These are phyloP conservation scores for Erysimum cheiri DNA, from an alignment of 441 rosid species.

Conservation along the genomic window DNA sequence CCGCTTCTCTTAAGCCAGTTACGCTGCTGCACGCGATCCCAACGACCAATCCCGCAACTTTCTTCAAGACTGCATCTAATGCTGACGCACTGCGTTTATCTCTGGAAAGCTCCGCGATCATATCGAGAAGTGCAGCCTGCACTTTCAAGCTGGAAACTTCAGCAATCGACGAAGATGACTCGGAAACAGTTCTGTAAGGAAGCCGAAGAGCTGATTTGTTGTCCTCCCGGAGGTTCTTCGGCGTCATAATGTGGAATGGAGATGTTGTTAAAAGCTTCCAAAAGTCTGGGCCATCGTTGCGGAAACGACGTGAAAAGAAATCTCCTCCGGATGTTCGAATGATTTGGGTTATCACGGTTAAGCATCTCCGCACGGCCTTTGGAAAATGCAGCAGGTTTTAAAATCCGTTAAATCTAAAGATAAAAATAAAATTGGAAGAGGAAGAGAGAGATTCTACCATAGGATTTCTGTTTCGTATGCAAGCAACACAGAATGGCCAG, in stretches of 20 bases:
- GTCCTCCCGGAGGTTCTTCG: constrained; percentile 51
- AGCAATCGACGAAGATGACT: constrained; percentile 53
- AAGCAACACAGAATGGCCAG: constrained; percentile 87
- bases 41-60: constrained; percentile 80
- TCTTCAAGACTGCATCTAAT: constrained; percentile 74
- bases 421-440: not conserved
- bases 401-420: not conserved
- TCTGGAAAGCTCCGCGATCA: constrained; percentile 74
- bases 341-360: constrained; percentile 57
- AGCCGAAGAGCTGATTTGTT: constrained; percentile 61
- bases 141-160: constrained; percentile 84
- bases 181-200: constrained; percentile 69
- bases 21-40: constrained; percentile 89
- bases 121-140: constrained; percentile 76
- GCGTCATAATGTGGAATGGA: constrained; percentile 58
- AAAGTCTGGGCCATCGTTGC: constrained; percentile 70
- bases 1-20: constrained; percentile 66
- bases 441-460: constrained; percentile 53
- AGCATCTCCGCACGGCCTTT: constrained; percentile 76
- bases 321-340: constrained; percentile 90
- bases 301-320: constrained; percentile 93
- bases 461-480: constrained; percentile 65
- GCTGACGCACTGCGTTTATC: constrained; percentile 76
- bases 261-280: constrained; percentile 85
- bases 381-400: constrained; percentile 26